Conservation (phyloP, 148 eudicot genomes). For the Nepenthes gracilis region DNA sequence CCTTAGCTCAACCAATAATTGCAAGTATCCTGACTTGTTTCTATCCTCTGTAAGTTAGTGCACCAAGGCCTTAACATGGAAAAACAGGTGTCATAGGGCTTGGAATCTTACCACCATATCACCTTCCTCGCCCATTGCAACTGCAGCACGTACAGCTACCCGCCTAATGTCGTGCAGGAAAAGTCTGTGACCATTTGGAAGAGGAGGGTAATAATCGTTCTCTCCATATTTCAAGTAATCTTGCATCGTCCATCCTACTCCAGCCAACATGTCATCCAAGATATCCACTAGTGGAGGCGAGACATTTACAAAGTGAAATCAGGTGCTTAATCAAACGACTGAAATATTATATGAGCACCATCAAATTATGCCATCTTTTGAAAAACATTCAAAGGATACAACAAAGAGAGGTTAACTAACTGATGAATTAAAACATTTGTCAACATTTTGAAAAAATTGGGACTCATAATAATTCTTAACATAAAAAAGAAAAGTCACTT, state of each 20-base stretch:
- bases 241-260: conserved; percentile 96
- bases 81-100: background rate
- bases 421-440: too few relatives aligned
- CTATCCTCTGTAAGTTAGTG: background rate
- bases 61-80: background rate
- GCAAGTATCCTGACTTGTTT: background rate
- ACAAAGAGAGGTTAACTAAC: too few relatives aligned
- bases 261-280: conserved; percentile 96
- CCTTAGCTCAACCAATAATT: background rate
- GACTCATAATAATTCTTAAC: too few relatives aligned
- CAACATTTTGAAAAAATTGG: too few relatives aligned
- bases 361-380: too few relatives aligned
- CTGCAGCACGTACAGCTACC: conserved; percentile 93
- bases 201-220: conserved; percentile 97
- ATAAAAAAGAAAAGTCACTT: too few relatives aligned
- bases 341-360: background rate
- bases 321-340: background rate
- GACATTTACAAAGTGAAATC: conserved; percentile 13
- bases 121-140: conserved; percentile 99
- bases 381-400: too few relatives aligned
- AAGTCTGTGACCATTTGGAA: conserved; percentile 81
- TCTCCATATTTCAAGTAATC: conserved; percentile 91
- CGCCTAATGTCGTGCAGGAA: conserved; percentile 92
- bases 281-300: conserved; percentile 69
- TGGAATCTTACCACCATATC: conserved; percentile 80